phyloP scores from a whole-genome alignment of 768 basidiomycete species.

The Amanita rubescens region DNA sequence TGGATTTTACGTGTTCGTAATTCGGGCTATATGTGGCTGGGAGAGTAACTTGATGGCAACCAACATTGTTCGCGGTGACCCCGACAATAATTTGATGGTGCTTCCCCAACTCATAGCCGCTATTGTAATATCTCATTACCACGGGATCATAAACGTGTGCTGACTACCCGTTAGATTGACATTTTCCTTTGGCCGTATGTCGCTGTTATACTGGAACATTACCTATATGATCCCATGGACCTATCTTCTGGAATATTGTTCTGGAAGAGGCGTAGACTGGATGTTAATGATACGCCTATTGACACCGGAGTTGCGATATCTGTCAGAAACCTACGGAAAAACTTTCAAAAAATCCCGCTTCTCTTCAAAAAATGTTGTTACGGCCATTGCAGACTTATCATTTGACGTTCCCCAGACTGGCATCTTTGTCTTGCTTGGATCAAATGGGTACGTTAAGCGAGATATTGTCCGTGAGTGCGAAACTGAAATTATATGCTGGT shows the following conservation, averaged over 20 bases:
- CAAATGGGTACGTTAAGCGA: conserved; percentile 46
- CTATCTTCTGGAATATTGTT: conserved; percentile 19
- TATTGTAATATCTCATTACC: conserved; percentile 35
- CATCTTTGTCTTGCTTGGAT: conserved; percentile 72
- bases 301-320: conserved; percentile 49
- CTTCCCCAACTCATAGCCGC: conserved; percentile 57
- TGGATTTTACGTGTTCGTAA: conserved; percentile 66
- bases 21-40: conserved; percentile 59
- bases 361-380: conserved; percentile 40
- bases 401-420: conserved; percentile 64
- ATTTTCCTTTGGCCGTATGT: conserved; percentile 71
- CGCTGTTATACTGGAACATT: conserved; percentile 49
- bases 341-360: conserved; percentile 46
- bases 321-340: conserved; percentile 51
- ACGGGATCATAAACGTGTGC: not conserved
- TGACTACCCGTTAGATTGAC: conserved; percentile 39
- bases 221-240: conserved; percentile 52
- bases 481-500: conserved; percentile 4
- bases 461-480: not conserved
- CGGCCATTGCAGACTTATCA: conserved; percentile 59
- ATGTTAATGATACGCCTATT: conserved; percentile 14
- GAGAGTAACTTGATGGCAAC: conserved; percentile 53
- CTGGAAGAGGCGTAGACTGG: conserved; percentile 12
- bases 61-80: conserved; percentile 49
- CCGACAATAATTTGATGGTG: conserved; percentile 46